phyloP scores from a whole-genome alignment of 345 rosid species.

The Populus davidiana region DNA sequence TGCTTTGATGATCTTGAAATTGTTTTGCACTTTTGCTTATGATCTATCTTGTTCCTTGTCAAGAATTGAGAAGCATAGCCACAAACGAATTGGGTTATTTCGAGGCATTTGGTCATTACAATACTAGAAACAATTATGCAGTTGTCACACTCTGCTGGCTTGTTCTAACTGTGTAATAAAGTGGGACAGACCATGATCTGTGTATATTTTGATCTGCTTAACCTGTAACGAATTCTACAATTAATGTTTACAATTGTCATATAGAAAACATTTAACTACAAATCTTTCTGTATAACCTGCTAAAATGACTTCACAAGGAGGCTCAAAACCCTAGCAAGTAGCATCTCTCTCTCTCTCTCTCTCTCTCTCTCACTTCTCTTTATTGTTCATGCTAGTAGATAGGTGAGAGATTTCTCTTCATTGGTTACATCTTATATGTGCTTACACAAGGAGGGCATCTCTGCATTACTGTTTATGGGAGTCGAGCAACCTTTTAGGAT shows the following conservation, averaged over 20 bases:
- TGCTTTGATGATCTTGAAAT: constrained; percentile 39
- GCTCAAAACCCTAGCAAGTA: constrained; percentile 25
- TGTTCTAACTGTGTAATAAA: background rate
- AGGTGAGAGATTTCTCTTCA: constrained; percentile 16
- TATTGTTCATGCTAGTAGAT: background rate
- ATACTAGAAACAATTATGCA: background rate
- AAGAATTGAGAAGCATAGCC: background rate
- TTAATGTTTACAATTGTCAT: background rate
- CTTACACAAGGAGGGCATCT: constrained; percentile 34
- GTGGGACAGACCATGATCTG: background rate
- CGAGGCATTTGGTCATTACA: background rate
- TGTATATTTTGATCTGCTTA: background rate
- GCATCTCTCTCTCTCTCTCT: background rate
- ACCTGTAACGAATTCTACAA: background rate
- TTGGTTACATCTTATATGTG: constrained; percentile 16
- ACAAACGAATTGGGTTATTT: background rate
- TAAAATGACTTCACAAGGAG: background rate
- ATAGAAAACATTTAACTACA: background rate
- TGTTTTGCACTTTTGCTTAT: constrained; percentile 11
- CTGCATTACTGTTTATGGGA: constrained; percentile 32
- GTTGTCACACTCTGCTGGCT: background rate
- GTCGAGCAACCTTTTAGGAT: constrained; percentile 21
- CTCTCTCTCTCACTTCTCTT: background rate
- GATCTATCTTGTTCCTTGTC: background rate
- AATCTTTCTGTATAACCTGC: background rate